phyloP scores from a whole-genome alignment of 2,329 filamentous ascomycete species.

The Fusarium sp. region DNA sequence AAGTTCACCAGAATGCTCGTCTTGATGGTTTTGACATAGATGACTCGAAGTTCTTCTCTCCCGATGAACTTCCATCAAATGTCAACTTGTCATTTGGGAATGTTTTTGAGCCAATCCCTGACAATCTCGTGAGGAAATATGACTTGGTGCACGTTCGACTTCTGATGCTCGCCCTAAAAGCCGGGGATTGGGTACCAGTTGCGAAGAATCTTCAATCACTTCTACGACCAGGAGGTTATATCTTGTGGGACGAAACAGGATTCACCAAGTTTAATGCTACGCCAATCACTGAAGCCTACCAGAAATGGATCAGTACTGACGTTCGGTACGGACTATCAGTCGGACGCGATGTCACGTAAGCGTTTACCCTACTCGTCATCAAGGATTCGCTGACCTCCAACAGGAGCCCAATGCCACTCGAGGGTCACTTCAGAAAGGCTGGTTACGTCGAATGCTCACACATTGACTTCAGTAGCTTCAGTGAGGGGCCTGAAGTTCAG shows the following conservation, averaged over 20 bases:
- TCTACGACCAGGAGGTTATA: background rate
- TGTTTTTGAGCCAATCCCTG: background rate
- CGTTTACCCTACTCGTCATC: no score
- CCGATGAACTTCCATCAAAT: background rate
- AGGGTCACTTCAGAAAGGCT: background rate
- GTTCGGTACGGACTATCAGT: background rate
- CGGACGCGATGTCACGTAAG: background rate
- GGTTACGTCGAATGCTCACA: background rate
- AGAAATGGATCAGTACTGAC: slow-evolving; percentile 7
- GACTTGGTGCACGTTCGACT: slow-evolving; percentile 7
- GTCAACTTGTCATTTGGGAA: background rate
- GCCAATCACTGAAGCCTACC: background rate
- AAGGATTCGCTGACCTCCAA: background rate
- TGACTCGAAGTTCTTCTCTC: background rate
- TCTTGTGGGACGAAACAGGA: slow-evolving; percentile 9
- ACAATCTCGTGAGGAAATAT: background rate
- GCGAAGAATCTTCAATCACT: background rate
- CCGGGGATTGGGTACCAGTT: background rate
- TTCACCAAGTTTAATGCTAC: background rate
- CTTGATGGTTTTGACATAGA: slow-evolving; percentile 10
- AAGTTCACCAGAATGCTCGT: background rate
- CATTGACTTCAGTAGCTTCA: slow-evolving; percentile 3
- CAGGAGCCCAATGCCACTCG: background rate
- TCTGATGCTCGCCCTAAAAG: background rate
- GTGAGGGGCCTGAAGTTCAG: background rate